Percentiles rank a stretch among this genome's conserved stretches.
Evolutionary conservation across 768 basidiomycete species (phyloP).

Genomic region (Amanita pallidorosea): DNA sequence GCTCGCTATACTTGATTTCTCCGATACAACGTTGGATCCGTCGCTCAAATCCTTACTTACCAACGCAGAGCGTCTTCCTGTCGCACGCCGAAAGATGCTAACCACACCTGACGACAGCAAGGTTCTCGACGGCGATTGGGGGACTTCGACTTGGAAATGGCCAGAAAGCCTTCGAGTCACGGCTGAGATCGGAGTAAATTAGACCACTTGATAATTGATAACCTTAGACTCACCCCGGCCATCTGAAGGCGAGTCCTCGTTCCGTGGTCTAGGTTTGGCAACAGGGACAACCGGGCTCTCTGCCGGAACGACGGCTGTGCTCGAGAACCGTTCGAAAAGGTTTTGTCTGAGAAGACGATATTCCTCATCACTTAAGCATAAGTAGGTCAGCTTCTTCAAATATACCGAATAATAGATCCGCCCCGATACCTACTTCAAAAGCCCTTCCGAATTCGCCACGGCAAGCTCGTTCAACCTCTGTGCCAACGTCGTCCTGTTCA

Average conservation of each 20-base stretch:
- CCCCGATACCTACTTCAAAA: conserved; percentile 47
- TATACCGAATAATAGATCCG: conserved; percentile 1
- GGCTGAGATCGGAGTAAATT: conserved; percentile 11
- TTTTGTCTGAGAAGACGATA: conserved; percentile 78
- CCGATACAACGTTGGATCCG: conserved; percentile 34
- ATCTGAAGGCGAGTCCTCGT: conserved; percentile 19
- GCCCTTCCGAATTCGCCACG: conserved; percentile 67
- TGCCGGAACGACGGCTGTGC: conserved; percentile 42
- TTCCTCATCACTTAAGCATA: conserved; percentile 59
- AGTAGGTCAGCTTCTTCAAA: conserved; percentile 3
- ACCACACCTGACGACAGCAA: conserved; percentile 43
- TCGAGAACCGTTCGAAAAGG: conserved; percentile 71
- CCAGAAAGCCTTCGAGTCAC: conserved; percentile 23
- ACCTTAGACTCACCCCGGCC: background rate
- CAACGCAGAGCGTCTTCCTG: conserved; percentile 22
- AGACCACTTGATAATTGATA: background rate
- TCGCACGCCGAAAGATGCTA: conserved; percentile 41
- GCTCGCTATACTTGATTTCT: conserved; percentile 24
- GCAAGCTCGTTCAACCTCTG: conserved; percentile 77
- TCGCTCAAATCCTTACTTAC: conserved; percentile 35
- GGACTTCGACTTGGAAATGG: conserved; percentile 29
- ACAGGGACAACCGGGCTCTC: conserved; percentile 57
- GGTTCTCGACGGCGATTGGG: conserved; percentile 39
- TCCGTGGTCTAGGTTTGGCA: conserved; percentile 22
- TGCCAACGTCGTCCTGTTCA: conserved; percentile 59